phyloP scores from a whole-genome alignment of 2,329 filamentous ascomycete species.

The Apiospora malaysiana region DNA sequence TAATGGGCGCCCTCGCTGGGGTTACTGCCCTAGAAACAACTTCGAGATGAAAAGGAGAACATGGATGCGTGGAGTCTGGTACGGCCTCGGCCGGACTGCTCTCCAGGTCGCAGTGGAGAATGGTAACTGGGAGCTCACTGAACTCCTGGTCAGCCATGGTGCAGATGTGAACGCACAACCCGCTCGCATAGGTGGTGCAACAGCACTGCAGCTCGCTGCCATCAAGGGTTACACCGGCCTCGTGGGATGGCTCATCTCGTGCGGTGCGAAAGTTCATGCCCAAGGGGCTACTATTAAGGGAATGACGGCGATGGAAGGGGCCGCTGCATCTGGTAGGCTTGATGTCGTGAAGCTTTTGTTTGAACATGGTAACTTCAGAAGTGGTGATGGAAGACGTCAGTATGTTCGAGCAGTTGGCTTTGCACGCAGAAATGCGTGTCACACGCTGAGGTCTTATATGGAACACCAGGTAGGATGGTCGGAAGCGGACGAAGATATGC shows the following conservation, averaged over 20 bases:
- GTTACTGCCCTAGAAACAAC: too few relatives aligned
- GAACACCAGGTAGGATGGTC: not conserved
- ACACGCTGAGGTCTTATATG: not conserved
- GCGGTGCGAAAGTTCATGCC: not conserved
- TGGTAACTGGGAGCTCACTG: not conserved
- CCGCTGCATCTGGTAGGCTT: not conserved
- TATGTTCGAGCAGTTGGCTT: not conserved
- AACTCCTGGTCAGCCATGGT: not conserved
- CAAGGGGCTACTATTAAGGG: not conserved
- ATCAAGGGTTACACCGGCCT: not conserved
- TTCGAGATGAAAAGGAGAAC: too few relatives aligned
- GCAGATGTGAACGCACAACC: slow-evolving; percentile 10
- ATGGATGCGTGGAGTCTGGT: too few relatives aligned
- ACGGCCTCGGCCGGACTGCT: not conserved
- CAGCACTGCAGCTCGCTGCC: not conserved
- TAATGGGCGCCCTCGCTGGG: not conserved
- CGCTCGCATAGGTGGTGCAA: not conserved
- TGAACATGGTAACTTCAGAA: not conserved
- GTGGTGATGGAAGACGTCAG: not conserved
- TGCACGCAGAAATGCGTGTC: not conserved
- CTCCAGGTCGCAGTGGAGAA: not conserved
- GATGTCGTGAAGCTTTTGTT: not conserved
- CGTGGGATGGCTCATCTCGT: not conserved
- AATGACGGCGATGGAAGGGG: not conserved
- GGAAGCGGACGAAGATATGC: not conserved